Percentiles rank a stretch among this genome's conserved stretches.
Conservation (phyloP, 2,329 filamentous ascomycete species). For the Stagonosporopsis cucurbitacearum region DNA sequence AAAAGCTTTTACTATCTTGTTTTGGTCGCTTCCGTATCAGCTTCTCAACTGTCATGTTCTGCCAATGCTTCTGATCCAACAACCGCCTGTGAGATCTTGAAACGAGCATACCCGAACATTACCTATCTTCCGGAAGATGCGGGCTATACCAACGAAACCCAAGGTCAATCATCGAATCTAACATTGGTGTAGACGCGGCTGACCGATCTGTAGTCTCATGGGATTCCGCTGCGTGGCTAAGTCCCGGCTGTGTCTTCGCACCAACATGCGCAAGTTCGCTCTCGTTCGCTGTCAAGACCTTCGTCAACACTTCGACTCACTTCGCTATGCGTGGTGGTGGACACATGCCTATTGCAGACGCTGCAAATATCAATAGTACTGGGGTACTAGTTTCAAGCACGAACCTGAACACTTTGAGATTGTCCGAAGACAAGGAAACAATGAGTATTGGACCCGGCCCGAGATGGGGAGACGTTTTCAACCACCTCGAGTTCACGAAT, state of each 20-base stretch:
- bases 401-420: slow-evolving; percentile 29
- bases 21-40: not conserved
- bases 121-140: slow-evolving; percentile 17
- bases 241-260: slow-evolving; percentile 28
- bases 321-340: slow-evolving; percentile 35
- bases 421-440: slow-evolving; percentile 32
- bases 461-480: slow-evolving; percentile 40
- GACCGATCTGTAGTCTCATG: slow-evolving; percentile 14
- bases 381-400: slow-evolving; percentile 28
- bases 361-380: slow-evolving; percentile 26
- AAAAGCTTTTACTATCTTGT: not conserved
- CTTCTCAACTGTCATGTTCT: not conserved
- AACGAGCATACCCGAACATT: slow-evolving; percentile 13
- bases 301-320: slow-evolving; percentile 19
- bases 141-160: slow-evolving; percentile 12
- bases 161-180: not conserved
- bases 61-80: slow-evolving; percentile 3
- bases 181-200: not conserved
- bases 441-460: slow-evolving; percentile 37
- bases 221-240: slow-evolving; percentile 17
- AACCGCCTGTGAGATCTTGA: slow-evolving; percentile 8
- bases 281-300: slow-evolving; percentile 23
- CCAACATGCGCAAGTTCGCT: slow-evolving; percentile 24
- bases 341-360: slow-evolving; percentile 33
- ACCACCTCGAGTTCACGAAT: slow-evolving; percentile 26